These are phyloP conservation scores for Sequoiadendron giganteum DNA, from an alignment of 75 land plant species.

Conservation along the genomic window DNA sequence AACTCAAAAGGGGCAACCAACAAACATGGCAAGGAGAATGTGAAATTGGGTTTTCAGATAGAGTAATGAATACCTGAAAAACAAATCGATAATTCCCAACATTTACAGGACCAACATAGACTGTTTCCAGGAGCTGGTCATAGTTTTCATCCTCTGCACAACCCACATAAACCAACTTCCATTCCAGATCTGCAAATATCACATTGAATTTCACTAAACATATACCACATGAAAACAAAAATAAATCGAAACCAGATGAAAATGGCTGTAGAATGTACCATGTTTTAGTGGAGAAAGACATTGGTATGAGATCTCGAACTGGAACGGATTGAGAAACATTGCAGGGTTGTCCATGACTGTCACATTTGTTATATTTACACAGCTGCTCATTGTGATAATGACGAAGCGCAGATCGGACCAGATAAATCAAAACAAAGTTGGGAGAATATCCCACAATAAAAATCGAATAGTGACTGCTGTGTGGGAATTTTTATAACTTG, in stretches of 20 bases:
- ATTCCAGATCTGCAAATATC: constrained; percentile 82
- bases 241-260: neutral
- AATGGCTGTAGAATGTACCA: constrained; percentile 33
- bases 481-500: neutral
- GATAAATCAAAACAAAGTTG: neutral
- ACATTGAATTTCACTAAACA: neutral
- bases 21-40: neutral
- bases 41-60: neutral
- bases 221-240: neutral
- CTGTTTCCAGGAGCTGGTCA: constrained; percentile 93
- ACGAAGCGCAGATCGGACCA: neutral
- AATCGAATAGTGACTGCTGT: neutral
- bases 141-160: constrained; percentile 98
- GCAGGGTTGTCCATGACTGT: constrained; percentile 91
- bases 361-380: constrained; percentile 87
- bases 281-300: constrained; percentile 77
- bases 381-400: constrained; percentile 51
- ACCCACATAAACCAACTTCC: constrained; percentile 98
- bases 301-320: constrained; percentile 96
- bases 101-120: constrained; percentile 95
- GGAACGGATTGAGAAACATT: constrained; percentile 79
- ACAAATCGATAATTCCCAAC: constrained; percentile 95
- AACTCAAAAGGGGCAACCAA: neutral
- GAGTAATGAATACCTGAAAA: constrained; percentile 56
- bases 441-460: neutral